These are phyloP conservation scores for Sporothrix brasiliensis DNA, from an alignment of 2,329 filamentous ascomycete genomes.

Conservation along the genomic window DNA sequence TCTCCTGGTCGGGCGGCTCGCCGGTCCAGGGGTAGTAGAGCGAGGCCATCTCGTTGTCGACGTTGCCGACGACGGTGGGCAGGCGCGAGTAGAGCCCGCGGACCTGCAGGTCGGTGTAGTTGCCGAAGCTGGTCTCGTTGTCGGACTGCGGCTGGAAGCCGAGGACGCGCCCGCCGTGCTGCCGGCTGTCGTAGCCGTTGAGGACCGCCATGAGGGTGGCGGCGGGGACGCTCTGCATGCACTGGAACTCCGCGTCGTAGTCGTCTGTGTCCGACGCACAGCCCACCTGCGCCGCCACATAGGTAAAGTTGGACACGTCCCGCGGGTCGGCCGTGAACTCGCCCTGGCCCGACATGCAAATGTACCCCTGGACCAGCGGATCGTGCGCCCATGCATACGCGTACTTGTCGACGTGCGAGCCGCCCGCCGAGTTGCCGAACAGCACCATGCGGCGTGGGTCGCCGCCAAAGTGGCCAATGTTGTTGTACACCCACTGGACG, in stretches of 20 bases:
- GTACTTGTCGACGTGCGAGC: constrained; percentile 21
- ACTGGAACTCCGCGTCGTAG: constrained; percentile 8
- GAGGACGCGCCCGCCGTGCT: background rate
- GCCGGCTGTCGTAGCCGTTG: constrained; percentile 12
- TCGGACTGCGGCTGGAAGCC: constrained; percentile 17
- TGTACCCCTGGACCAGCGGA: constrained; percentile 19
- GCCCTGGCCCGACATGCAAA: constrained; percentile 22
- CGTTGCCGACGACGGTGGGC: constrained; percentile 16
- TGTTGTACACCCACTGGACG: constrained; percentile 53
- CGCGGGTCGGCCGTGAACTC: constrained; percentile 17
- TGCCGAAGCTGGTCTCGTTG: constrained; percentile 23
- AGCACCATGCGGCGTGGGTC: constrained; percentile 33
- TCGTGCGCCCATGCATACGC: constrained; percentile 14
- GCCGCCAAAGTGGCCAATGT: constrained; percentile 47
- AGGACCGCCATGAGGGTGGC: constrained; percentile 5
- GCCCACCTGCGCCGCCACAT: background rate
- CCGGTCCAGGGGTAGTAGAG: constrained; percentile 19
- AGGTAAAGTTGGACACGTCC: constrained; percentile 17
- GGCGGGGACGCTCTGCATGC: background rate
- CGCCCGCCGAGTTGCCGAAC: constrained; percentile 19
- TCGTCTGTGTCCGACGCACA: background rate
- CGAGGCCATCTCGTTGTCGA: constrained; percentile 15
- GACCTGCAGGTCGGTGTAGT: constrained; percentile 18
- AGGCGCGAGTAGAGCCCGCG: constrained; percentile 12
- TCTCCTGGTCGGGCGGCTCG: background rate